Evolutionary conservation across 1,139 yeast genomes (phyloP), one percentile per base, ranked within the genome.

Genomic region (Hyphopichia wangnamkhiaoensis): DNA sequence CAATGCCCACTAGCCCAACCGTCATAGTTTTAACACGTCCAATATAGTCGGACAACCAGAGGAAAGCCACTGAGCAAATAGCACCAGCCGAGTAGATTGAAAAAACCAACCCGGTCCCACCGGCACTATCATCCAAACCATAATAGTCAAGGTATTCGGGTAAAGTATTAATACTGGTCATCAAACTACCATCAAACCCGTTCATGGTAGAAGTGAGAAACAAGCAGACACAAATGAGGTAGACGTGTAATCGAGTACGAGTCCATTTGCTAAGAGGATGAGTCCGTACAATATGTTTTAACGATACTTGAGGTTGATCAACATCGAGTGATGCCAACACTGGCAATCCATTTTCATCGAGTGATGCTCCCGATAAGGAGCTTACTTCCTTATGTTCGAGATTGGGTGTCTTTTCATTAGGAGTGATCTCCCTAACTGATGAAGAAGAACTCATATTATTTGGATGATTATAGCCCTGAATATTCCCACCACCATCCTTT

Each of bases 21-120:
- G 36, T 20, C 18, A 53, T 49, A 20, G 44, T 33, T 9, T 41
- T 42, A 15, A 36, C 42, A 41, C 57, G 44, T 9, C 47, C 47
- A 28, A 40, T 35, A 27, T 31, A 40, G 35, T 42, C 45, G 21
- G 4, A 46, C 46, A 45, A 56, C 53, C 49, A 50, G 25, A 49
- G 42, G n/a, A 45, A 38, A 12, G 46, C 43, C 3, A 38, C 39
- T 5, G 53, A 50, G 37, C 43, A 44, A 37, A 54, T 47, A 12
- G 48, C 49, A 4, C 54, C 60, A 31, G 54, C 49, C 5, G 52
- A 45, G 33, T 44, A 54, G 32, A 55, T 55, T 5, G 52, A 45
- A 34, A 54, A 49, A 15, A 55, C 51, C 19, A 57, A 40, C 38
- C 53, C 56, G 12, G 59, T 53, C 2, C 53, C 54, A 14, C 43